Evolutionary conservation across 179 eudicot species (phyloP).

Genomic region (Vitellaria paradoxa): DNA sequence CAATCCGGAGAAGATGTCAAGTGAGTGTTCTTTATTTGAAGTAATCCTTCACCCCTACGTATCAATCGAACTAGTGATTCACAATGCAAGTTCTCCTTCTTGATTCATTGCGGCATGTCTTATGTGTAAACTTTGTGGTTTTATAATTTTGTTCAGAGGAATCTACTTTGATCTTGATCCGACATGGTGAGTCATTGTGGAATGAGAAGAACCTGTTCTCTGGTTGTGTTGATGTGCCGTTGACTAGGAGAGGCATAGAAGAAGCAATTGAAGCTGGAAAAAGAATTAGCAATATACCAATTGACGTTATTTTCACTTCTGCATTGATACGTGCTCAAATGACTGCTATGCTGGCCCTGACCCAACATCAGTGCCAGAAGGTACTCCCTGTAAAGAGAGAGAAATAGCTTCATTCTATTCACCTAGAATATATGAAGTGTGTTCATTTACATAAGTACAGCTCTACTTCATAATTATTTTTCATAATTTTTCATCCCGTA

Average conservation of each 20-base stretch:
- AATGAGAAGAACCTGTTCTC: constrained; percentile 93
- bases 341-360: constrained; percentile 97
- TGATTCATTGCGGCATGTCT: background rate
- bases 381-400: constrained; percentile 25
- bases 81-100: background rate
- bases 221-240: constrained; percentile 93
- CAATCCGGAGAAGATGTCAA: constrained; percentile 31
- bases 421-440: too few species aligned
- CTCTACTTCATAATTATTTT: background rate
- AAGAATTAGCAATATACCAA: constrained; percentile 78
- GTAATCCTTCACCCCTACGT: background rate
- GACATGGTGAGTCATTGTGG: constrained; percentile 97
- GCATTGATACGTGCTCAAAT: constrained; percentile 90
- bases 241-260: constrained; percentile 82
- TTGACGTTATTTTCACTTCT: constrained; percentile 83
- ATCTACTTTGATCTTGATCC: constrained; percentile 66
- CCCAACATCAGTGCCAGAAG: constrained; percentile 77
- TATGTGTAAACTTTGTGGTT: background rate
- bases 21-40: constrained; percentile 34
- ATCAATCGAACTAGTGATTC: background rate
- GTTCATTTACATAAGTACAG: too few species aligned
- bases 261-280: constrained; percentile 97
- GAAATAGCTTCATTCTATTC: too few species aligned
- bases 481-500: background rate
- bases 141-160: constrained; percentile 48